Base-by-base conservation (phyloP, 2,329 filamentous ascomycete species). In the Sporothrix brunneoviolacea region DNA sequence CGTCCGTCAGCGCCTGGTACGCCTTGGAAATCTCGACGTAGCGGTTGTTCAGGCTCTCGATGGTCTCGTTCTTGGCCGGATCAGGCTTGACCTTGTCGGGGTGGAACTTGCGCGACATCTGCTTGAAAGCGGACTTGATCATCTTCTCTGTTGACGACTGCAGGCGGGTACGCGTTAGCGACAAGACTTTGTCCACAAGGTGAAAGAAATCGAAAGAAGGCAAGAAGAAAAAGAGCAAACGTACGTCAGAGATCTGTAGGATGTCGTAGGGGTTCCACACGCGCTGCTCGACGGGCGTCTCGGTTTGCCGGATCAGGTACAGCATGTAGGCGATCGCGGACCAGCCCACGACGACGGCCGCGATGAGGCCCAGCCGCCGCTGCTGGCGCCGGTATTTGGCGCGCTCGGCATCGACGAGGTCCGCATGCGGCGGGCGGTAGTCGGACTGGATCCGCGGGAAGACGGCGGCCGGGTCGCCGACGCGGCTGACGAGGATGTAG, bases 191-290 rank as follows among this genome's bases (percentile, higher is more conserved):
- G 21, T 15, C 10, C 41, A 48, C 8, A 21, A 9, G 3, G 28
- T 43, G 19, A 18, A 27, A 36, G 13, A 44, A 36, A 22, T 32
- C 18, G 24, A 33, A 28, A 5, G 24, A 10, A 6, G 24, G 24
- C 24, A 10, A 28, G 24, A 28, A 10, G 24, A 15, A 37, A n/a
- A 4, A 21, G 5, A 39, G 13, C 8, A 15, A 36, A 42, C 42
- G 12, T 27, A 89, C 86, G 68, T 91, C 86, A 59, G 87, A 82
- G 51, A 98, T 79, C 40, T 88, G 88, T 51, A 98, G 72, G 60
- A 98, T 94, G 59, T 95, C 88, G 70, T 97, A 98, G 1, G 93
- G 93, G 69, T 98, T 94, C 88, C 91, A 98, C 51, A 95, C 77
- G 70, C 93, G 89, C 42, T 83, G 78, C 27, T 76, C 69, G 13